phyloP scores from a whole-genome alignment of 1,284 basidiomycete genomes.

The Coriolopsis trogii region DNA sequence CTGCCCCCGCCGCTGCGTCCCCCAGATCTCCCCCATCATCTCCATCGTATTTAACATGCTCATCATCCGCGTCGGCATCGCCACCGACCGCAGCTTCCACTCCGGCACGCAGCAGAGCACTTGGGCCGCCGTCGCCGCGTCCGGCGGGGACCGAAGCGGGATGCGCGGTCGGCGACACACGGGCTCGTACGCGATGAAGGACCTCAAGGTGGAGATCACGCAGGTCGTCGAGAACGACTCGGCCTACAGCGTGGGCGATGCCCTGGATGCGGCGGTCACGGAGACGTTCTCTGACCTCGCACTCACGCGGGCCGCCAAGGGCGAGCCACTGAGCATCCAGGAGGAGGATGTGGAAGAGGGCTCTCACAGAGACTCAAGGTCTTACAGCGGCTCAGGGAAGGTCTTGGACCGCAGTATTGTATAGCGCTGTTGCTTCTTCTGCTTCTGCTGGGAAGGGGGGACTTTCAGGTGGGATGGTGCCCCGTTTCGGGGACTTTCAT shows the following conservation, averaged over 20 bases:
- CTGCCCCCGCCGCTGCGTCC: no score
- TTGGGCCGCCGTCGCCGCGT: no score
- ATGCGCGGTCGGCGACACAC: no score
- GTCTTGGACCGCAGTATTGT: neutral
- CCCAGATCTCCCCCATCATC: neutral
- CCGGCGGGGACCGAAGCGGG: no score
- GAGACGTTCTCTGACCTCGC: neutral
- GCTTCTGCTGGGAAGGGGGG: neutral
- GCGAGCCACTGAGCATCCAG: conserved; percentile 1
- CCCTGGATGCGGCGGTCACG: no score
- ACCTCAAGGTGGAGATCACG: conserved; percentile 12
- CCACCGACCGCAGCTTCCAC: no score
- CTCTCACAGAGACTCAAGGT: neutral
- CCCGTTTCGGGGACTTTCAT: neutral
- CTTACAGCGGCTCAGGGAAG: neutral
- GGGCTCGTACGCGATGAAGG: no score
- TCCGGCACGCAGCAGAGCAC: no score
- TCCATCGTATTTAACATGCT: no score
- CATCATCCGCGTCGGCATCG: no score
- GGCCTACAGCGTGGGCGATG: no score
- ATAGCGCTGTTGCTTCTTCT: neutral
- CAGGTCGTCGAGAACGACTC: no score
- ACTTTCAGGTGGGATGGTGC: neutral
- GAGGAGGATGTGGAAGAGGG: neutral
- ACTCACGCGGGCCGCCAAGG: neutral